Conservation (phyloP, 495 filamentous ascomycete genomes). For the Rostrohypoxylon terebratum region DNA sequence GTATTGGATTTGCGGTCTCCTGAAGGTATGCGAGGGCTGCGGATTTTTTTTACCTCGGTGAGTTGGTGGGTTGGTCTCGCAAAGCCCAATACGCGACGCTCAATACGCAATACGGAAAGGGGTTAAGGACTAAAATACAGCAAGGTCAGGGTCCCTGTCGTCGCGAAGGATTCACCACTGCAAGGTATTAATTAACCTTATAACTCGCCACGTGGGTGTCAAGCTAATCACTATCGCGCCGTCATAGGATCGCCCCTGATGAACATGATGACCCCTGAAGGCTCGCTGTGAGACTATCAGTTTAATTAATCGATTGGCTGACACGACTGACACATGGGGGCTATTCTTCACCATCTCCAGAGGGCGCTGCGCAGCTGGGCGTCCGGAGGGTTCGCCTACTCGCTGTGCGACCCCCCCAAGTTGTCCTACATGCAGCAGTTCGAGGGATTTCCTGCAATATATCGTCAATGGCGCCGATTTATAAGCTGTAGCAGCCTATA, state of each 20-base stretch:
- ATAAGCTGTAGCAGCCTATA: neutral
- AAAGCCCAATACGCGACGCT: no score
- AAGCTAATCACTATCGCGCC: constrained; percentile 28
- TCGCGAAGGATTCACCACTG: constrained; percentile 32
- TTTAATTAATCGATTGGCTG: constrained; percentile 1
- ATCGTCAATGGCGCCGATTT: neutral
- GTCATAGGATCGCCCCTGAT: neutral
- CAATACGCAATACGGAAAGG: neutral
- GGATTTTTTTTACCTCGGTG: constrained; percentile 18
- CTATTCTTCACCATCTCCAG: constrained; percentile 3
- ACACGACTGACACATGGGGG: constrained; percentile 13
- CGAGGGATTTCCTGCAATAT: constrained; percentile 13
- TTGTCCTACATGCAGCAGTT: constrained; percentile 9
- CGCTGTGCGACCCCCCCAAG: constrained; percentile 23
- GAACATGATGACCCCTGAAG: constrained; percentile 11
- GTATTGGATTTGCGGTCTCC: neutral
- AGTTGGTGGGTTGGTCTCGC: neutral
- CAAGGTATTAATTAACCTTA: constrained; percentile 46
- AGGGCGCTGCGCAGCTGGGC: neutral
- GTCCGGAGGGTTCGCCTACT: neutral
- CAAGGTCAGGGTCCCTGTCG: constrained; percentile 3
- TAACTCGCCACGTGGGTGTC: constrained; percentile 40
- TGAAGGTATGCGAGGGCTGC: neutral
- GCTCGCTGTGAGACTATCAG: neutral
- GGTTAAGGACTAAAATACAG: neutral